These are phyloP conservation scores for Gossypium raimondii DNA, from an alignment of 345 rosid genomes.

Conservation along the genomic window DNA sequence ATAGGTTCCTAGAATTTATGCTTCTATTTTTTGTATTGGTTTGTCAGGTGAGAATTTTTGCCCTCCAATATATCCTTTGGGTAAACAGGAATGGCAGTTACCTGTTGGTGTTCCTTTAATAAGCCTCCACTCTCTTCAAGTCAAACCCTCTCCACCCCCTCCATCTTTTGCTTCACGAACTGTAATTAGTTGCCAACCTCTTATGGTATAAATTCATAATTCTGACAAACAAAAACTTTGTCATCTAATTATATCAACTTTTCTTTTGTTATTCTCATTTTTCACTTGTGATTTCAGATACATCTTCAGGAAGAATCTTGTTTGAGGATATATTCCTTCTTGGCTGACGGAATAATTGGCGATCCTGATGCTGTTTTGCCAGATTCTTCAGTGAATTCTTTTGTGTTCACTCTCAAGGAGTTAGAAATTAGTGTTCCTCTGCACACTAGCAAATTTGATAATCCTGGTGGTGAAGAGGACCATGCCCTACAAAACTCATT, in stretches of 20 bases:
- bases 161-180: slow-evolving; percentile 80
- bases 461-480: slow-evolving; percentile 29
- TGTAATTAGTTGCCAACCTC: slow-evolving; percentile 84
- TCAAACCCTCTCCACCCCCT: slow-evolving; percentile 84
- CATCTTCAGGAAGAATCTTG: slow-evolving; percentile 97
- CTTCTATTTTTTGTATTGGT: slow-evolving; percentile 6
- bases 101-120: slow-evolving; percentile 65
- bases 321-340: slow-evolving; percentile 86
- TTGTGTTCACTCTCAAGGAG: slow-evolving; percentile 60
- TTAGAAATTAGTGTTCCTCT: slow-evolving; percentile 74
- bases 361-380: slow-evolving; percentile 69
- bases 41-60: slow-evolving; percentile 70
- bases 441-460: slow-evolving; percentile 42
- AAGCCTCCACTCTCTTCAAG: slow-evolving; percentile 79
- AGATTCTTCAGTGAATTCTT: slow-evolving; percentile 71
- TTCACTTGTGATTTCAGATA: slow-evolving; percentile 45
- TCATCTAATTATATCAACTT: background rate
- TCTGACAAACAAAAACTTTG: background rate
- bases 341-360: slow-evolving; percentile 91
- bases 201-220: slow-evolving; percentile 53
- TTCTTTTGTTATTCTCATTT: slow-evolving; percentile 18
- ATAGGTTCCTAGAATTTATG: slow-evolving; percentile 2
- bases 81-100: slow-evolving; percentile 60
- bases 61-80: slow-evolving; percentile 90
- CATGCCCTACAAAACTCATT: slow-evolving; percentile 42